Percentiles rank a stretch among this genome's conserved stretches.
phyloP scores from a whole-genome alignment of 768 basidiomycete species.

The Polyporus arcularius region DNA sequence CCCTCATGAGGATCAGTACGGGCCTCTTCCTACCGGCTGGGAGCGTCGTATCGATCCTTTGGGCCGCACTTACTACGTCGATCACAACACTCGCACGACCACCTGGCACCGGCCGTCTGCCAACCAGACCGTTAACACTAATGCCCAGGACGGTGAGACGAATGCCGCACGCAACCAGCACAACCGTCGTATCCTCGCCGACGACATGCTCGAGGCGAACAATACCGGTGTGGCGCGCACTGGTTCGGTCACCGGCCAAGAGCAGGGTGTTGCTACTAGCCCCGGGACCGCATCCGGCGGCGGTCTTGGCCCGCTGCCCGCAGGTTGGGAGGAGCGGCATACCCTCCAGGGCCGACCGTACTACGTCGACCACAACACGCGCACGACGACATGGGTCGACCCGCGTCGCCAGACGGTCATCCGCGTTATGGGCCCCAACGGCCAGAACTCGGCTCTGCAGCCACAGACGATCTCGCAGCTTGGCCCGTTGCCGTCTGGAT shows the following conservation, averaged over 20 bases:
- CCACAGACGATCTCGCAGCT: slow-evolving; percentile 96
- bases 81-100: slow-evolving; percentile 96
- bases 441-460: slow-evolving; percentile 84
- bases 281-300: slow-evolving; percentile 75
- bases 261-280: slow-evolving; percentile 44
- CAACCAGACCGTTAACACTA: slow-evolving; percentile 72
- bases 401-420: slow-evolving; percentile 96
- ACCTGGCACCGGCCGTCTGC: slow-evolving; percentile 95
- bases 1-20: slow-evolving; percentile 92
- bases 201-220: slow-evolving; percentile 80
- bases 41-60: slow-evolving; percentile 97
- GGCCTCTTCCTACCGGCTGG: slow-evolving; percentile 90
- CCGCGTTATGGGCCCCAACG: slow-evolving; percentile 93
- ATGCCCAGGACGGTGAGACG: slow-evolving; percentile 72
- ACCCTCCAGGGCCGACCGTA: slow-evolving; percentile 98
- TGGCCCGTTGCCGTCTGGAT: slow-evolving; percentile 94
- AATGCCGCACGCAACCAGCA: slow-evolving; percentile 88
- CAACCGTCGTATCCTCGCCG: slow-evolving; percentile 78
- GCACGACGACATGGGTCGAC: slow-evolving; percentile 99
- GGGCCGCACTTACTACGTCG: slow-evolving; percentile 96
- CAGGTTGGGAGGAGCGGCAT: slow-evolving; percentile 99
- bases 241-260: slow-evolving; percentile 30
- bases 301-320: slow-evolving; percentile 76
- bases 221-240: slow-evolving; percentile 34
- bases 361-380: slow-evolving; percentile 99